Percentiles rank a stretch among this genome's conserved stretches.
These are phyloP conservation scores for Russula lepida DNA, from an alignment of 768 basidiomycete genomes.

Conservation along the genomic window DNA sequence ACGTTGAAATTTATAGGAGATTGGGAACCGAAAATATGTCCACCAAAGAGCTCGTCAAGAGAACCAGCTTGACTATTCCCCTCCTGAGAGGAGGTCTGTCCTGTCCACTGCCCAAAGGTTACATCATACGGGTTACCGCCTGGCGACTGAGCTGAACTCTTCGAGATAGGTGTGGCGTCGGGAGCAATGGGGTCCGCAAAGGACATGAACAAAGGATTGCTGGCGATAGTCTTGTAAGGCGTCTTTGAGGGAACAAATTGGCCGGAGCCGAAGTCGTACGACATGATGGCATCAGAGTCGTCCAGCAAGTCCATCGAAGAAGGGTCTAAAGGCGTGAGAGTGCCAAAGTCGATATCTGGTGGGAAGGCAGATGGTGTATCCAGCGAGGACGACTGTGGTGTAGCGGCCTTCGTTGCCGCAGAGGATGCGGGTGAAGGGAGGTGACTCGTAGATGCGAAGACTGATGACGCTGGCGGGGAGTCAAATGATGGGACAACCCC, in stretches of 20 bases:
- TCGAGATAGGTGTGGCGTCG: slow-evolving; percentile 22
- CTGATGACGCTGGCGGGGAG: neutral
- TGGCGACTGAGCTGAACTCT: neutral
- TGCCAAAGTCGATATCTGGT: slow-evolving; percentile 48
- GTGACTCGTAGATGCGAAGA: slow-evolving; percentile 3
- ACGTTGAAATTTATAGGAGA: slow-evolving; percentile 16
- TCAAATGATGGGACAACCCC: slow-evolving; percentile 16
- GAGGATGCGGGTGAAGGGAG: slow-evolving; percentile 20
- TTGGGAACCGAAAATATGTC: slow-evolving; percentile 29
- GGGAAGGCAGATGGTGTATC: slow-evolving; percentile 23
- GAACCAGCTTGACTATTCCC: slow-evolving; percentile 30
- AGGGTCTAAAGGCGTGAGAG: slow-evolving; percentile 64
- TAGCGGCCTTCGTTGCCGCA: slow-evolving; percentile 12
- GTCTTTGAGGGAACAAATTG: slow-evolving; percentile 36
- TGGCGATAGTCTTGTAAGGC: slow-evolving; percentile 72
- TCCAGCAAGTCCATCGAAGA: slow-evolving; percentile 56
- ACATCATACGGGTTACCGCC: slow-evolving; percentile 36
- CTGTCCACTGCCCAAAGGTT: slow-evolving; percentile 31
- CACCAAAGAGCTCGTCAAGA: slow-evolving; percentile 43
- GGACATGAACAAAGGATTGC: slow-evolving; percentile 81
- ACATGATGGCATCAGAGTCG: slow-evolving; percentile 32
- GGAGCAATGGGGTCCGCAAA: slow-evolving; percentile 40
- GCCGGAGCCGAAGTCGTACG: slow-evolving; percentile 34
- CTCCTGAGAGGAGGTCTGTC: slow-evolving; percentile 24
- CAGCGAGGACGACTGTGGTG: slow-evolving; percentile 28